These are phyloP conservation scores for Coemansia sp. DNA, from an alignment of 192 early-diverging fungal species.

Conservation along the genomic window DNA sequence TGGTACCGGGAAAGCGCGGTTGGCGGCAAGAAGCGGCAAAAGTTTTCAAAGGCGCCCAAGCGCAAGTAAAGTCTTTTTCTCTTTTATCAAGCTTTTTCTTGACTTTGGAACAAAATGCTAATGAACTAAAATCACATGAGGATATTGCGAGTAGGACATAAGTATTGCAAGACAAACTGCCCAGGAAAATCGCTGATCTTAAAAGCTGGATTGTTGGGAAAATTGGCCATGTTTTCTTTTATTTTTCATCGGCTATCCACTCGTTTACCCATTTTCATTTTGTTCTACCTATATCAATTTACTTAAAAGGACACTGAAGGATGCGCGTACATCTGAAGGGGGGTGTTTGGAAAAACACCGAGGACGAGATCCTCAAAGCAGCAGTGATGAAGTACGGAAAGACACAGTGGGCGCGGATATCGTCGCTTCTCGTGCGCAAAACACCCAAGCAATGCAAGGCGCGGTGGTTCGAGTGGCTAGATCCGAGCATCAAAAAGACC, in stretches of 20 bases:
- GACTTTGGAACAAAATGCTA: too few species aligned
- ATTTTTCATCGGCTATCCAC: not conserved
- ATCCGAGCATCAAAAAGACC: constrained; percentile 98
- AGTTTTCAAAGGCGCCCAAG: not conserved
- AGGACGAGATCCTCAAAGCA: constrained; percentile 97
- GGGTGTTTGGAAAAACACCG: constrained; percentile 99
- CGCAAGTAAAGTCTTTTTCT: not conserved
- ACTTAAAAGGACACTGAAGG: constrained; percentile 9
- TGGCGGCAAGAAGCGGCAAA: constrained; percentile 8
- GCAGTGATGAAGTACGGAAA: constrained; percentile 99
- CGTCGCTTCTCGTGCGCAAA: constrained; percentile 91
- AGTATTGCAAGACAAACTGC: too few species aligned
- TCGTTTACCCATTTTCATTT: not conserved
- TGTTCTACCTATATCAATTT: not conserved
- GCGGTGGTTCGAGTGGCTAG: constrained; percentile 99
- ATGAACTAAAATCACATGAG: not conserved
- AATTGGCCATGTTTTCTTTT: too few species aligned
- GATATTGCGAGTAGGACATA: not conserved
- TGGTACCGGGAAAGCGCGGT: constrained; percentile 31
- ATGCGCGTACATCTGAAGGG: constrained; percentile 62
- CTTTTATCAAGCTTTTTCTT: not conserved
- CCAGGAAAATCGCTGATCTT: too few species aligned
- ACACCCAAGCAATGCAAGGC: constrained; percentile 99
- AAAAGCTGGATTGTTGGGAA: too few species aligned
- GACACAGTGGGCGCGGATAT: constrained; percentile 99